Conservation (phyloP, 306 rosid genomes). For the Cucurbita ficifolia region DNA sequence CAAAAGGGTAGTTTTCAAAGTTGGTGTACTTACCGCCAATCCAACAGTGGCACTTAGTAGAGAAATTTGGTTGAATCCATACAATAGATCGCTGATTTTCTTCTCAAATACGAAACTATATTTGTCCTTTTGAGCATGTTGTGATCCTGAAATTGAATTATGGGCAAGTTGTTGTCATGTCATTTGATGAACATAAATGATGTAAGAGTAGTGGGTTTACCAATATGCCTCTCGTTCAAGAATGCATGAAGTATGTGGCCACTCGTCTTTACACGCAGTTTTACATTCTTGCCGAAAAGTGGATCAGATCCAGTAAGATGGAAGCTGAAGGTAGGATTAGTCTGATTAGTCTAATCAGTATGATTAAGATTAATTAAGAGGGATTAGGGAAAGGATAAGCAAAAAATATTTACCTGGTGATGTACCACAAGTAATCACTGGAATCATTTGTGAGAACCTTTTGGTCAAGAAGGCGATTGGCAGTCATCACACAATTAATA, state of each 20-base stretch:
- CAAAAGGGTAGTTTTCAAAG: background rate
- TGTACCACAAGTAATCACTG: conserved; percentile 46
- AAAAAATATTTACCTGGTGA: conserved; percentile 22
- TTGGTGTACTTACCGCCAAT: conserved; percentile 13
- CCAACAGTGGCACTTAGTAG: conserved; percentile 26
- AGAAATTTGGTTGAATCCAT: conserved; percentile 16
- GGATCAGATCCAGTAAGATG: conserved; percentile 23
- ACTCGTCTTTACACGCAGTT: conserved; percentile 19
- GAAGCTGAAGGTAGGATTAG: conserved; percentile 9
- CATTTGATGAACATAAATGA: too few relatives aligned
- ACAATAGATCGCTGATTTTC: background rate
- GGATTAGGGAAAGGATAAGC: too few relatives aligned
- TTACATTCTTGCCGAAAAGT: conserved; percentile 20
- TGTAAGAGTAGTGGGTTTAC: conserved; percentile 7
- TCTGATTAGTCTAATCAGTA: background rate
- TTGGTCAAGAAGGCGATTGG: conserved; percentile 26
- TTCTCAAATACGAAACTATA: conserved; percentile 11
- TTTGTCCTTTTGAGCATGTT: conserved; percentile 12
- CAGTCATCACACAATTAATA: background rate
- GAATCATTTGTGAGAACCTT: conserved; percentile 22
- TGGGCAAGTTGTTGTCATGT: background rate
- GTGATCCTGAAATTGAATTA: conserved; percentile 12
- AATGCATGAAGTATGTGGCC: conserved; percentile 39
- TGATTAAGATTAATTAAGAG: background rate
- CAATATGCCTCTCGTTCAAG: conserved; percentile 27